Conservation (phyloP, 208 protist genomes). For the Histomonas meleagridis region DNA sequence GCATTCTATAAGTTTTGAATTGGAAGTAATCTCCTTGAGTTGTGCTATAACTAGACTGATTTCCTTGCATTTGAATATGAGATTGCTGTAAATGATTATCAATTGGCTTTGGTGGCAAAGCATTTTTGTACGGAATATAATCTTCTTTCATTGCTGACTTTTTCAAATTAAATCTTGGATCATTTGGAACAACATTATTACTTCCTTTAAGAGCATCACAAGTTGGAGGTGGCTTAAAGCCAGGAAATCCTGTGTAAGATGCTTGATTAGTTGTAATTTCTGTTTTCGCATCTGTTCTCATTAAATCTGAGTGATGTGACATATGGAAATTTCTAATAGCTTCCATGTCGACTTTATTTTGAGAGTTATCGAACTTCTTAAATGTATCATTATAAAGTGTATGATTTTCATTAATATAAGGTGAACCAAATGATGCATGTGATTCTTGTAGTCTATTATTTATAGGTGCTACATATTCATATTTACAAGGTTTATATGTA, state of each 20-base stretch:
- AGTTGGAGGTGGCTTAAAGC: not conserved
- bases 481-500: not conserved
- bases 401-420: not conserved
- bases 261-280: not conserved
- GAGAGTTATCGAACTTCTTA: not conserved
- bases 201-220: not conserved
- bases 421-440: not conserved
- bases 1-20: not conserved
- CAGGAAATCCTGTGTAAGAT: not conserved
- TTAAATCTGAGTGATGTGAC: not conserved
- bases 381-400: conserved; percentile 1
- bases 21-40: conserved; percentile 21
- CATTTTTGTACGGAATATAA: not conserved
- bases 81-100: not conserved
- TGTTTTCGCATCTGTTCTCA: not conserved
- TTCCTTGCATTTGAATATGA: not conserved
- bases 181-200: not conserved
- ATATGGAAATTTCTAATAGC: not conserved
- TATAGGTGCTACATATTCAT: not conserved
- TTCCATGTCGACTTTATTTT: not conserved
- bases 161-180: not conserved
- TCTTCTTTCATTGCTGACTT: not conserved
- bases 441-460: not conserved
- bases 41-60: not conserved
- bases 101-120: not conserved